These are phyloP conservation scores for Agrocybe praecox DNA, from an alignment of 768 basidiomycete genomes.

Conservation along the genomic window DNA sequence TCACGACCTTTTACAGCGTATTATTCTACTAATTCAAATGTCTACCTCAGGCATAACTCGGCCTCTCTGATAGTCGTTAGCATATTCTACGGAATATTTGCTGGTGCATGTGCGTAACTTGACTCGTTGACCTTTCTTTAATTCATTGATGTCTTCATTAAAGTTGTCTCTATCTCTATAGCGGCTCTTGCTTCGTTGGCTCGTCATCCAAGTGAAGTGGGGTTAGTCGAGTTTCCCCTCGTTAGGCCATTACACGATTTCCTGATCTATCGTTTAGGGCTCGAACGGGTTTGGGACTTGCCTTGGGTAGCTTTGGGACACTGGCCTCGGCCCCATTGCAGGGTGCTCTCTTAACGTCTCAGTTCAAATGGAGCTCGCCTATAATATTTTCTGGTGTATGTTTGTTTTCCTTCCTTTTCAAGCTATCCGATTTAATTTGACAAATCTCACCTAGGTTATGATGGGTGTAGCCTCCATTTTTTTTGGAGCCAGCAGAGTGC, in stretches of 20 bases:
- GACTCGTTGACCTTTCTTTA: background rate
- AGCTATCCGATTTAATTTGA: too few relatives aligned
- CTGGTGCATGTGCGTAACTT: slow-evolving; percentile 37
- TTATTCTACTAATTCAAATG: background rate
- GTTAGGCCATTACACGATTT: too few relatives aligned
- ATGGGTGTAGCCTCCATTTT: too few relatives aligned
- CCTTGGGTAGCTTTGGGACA: slow-evolving; percentile 30
- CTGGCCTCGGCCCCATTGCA: slow-evolving; percentile 35
- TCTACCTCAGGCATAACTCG: slow-evolving; percentile 23
- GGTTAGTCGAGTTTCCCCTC: slow-evolving; percentile 23
- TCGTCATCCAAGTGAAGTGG: slow-evolving; percentile 32
- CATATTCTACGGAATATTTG: slow-evolving; percentile 44
- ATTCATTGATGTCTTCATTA: slow-evolving; percentile 4
- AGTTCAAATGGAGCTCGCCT: slow-evolving; percentile 30
- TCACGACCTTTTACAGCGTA: too few relatives aligned
- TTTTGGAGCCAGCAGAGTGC: too few relatives aligned
- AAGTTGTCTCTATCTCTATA: slow-evolving; percentile 36
- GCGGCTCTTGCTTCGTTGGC: slow-evolving; percentile 31
- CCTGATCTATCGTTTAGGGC: slow-evolving; percentile 22
- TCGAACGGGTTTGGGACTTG: slow-evolving; percentile 34
- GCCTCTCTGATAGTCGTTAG: slow-evolving; percentile 38
- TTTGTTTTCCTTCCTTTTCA: background rate
- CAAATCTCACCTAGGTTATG: too few relatives aligned
- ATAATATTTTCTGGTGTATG: slow-evolving; percentile 33
- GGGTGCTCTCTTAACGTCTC: slow-evolving; percentile 29